Conservation (phyloP, 1,139 yeast genomes). For the Torulaspora globosa region DNA sequence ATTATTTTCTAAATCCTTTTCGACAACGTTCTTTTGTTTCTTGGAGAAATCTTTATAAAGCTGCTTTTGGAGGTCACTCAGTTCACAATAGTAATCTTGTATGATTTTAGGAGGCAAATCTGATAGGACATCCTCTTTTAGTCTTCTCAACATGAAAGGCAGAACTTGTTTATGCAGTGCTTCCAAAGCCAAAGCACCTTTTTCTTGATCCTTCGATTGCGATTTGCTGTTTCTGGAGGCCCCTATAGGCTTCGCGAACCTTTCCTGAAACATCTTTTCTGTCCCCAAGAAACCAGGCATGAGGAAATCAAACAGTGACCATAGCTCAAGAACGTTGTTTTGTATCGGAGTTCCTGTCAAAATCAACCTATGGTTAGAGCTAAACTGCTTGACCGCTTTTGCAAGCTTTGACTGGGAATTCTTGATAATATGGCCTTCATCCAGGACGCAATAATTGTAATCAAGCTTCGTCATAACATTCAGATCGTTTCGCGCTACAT, state of each 20-base stretch:
- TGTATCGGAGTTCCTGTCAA: constrained; percentile 98
- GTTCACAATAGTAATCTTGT: constrained; percentile 95
- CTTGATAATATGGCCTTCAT: constrained; percentile 97
- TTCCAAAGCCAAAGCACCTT: constrained; percentile 93
- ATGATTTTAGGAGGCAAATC: constrained; percentile 98
- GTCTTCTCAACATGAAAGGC: constrained; percentile 92
- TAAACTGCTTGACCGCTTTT: constrained; percentile 74
- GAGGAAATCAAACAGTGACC: constrained; percentile 95
- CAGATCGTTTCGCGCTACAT: constrained; percentile 90
- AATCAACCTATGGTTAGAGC: constrained; percentile 85
- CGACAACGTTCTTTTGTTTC: constrained; percentile 72
- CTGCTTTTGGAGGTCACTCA: constrained; percentile 83
- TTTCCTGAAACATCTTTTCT: constrained; percentile 89
- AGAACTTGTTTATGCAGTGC: constrained; percentile 93
- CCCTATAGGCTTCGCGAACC: constrained; percentile 95
- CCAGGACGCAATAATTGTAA: constrained; percentile 92
- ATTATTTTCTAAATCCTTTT: constrained; percentile 52
- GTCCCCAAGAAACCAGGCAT: constrained; percentile 99
- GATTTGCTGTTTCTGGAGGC: constrained; percentile 88
- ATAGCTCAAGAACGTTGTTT: constrained; percentile 89
- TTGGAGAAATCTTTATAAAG: constrained; percentile 88
- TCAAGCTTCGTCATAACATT: constrained; percentile 56
- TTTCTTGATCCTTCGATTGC: constrained; percentile 92
- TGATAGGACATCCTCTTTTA: constrained; percentile 92
- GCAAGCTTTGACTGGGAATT: constrained; percentile 86